Conservation (phyloP, 2,329 filamentous ascomycete genomes). For the Aureobasidium vineae region DNA sequence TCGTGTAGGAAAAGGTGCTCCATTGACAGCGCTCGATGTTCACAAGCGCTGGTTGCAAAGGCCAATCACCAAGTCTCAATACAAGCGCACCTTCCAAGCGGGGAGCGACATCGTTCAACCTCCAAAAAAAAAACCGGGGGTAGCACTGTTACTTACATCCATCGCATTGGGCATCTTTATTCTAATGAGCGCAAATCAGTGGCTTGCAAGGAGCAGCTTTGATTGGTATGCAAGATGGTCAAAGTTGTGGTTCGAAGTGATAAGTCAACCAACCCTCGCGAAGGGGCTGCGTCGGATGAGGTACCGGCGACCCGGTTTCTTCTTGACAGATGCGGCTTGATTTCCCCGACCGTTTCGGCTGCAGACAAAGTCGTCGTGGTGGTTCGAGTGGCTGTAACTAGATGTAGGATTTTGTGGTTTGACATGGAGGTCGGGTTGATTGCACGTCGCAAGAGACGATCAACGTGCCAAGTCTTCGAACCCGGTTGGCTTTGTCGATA, state of each 20-base stretch:
- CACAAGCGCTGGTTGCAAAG: not conserved
- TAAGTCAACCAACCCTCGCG: constrained; percentile 15
- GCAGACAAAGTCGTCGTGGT: constrained; percentile 5
- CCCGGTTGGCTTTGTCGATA: constrained; percentile 3
- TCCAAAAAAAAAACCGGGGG: constrained; percentile 5
- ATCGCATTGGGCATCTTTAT: constrained; percentile 8
- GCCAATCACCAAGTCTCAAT: constrained; percentile 16
- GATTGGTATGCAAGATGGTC: constrained; percentile 22
- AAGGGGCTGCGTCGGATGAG: constrained; percentile 4
- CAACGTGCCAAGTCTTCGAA: constrained; percentile 6
- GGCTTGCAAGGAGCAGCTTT: constrained; percentile 26
- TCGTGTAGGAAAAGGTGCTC: not conserved
- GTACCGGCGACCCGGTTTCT: constrained; percentile 17
- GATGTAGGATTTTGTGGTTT: constrained; percentile 14
- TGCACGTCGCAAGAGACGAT: constrained; percentile 5
- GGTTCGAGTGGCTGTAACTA: not conserved
- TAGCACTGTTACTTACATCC: constrained; percentile 20
- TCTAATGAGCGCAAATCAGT: constrained; percentile 8
- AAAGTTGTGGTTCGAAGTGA: constrained; percentile 21
- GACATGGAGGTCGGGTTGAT: not conserved
- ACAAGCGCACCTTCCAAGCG: constrained; percentile 15
- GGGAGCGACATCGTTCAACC: constrained; percentile 1
- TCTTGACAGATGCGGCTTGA: constrained; percentile 13
- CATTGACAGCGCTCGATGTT: not conserved
- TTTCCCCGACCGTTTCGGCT: constrained; percentile 21